Conservation (phyloP, 2,329 filamentous ascomycete species). For the Fusarium solani-melongenae region DNA sequence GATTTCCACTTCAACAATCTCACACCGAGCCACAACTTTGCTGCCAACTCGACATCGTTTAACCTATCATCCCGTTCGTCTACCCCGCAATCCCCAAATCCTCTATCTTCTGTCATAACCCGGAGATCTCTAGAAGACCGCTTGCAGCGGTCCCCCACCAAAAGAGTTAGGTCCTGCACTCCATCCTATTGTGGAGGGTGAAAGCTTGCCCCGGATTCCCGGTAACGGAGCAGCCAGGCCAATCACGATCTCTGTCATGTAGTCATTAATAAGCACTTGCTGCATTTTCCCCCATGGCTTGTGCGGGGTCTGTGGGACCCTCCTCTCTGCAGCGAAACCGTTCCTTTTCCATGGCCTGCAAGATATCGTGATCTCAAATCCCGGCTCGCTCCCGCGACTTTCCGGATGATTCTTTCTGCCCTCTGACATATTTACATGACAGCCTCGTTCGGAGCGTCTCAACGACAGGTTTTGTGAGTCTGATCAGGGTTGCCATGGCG, state of each 20-base stretch:
- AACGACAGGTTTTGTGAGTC: background rate
- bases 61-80: background rate
- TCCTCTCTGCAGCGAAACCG: background rate
- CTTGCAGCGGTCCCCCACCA: background rate
- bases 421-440: background rate
- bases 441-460: background rate
- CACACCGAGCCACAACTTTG: background rate
- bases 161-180: background rate
- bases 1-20: background rate
- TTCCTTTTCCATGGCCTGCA: slow-evolving; percentile 8
- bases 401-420: background rate
- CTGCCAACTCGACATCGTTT: background rate
- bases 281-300: background rate
- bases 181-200: background rate
- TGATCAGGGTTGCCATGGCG: slow-evolving; percentile 15
- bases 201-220: slow-evolving; percentile 6
- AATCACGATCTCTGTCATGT: background rate
- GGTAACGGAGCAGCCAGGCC: slow-evolving; percentile 26
- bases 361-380: slow-evolving; percentile 6
- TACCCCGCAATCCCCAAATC: slow-evolving; percentile 15
- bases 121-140: background rate
- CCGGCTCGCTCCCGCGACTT: background rate
- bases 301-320: slow-evolving; percentile 5
- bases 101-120: background rate
- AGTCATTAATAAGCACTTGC: slow-evolving; percentile 1